Conservation (phyloP, 2,329 filamentous ascomycete species). For the Cladophialophora bantiana region DNA sequence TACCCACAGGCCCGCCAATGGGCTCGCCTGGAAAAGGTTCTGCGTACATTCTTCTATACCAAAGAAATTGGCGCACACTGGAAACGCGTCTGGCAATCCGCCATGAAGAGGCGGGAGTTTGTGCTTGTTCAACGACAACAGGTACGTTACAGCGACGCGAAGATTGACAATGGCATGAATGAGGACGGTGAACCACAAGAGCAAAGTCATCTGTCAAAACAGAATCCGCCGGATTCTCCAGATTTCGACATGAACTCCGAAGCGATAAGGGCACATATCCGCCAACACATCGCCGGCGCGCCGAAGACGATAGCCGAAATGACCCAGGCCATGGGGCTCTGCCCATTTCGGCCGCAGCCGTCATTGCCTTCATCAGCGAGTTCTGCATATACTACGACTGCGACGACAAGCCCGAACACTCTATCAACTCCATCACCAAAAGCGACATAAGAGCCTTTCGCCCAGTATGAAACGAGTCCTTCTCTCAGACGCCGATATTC, state of each 20-base stretch:
- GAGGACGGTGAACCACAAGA: background rate
- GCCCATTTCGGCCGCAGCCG: constrained; percentile 25
- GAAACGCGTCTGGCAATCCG: constrained; percentile 31
- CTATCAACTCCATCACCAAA: background rate
- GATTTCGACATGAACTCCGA: constrained; percentile 10
- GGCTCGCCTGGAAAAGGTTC: constrained; percentile 28
- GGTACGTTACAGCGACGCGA: background rate
- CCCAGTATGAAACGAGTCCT: too few species aligned
- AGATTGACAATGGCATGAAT: background rate
- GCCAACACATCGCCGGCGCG: constrained; percentile 27
- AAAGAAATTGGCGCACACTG: constrained; percentile 30
- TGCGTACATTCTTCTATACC: constrained; percentile 36
- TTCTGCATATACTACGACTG: background rate
- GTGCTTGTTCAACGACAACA: constrained; percentile 17
- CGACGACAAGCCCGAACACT: constrained; percentile 2
- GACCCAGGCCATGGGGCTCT: constrained; percentile 30
- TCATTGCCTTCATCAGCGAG: background rate
- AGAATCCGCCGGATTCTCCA: background rate
- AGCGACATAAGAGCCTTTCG: background rate
- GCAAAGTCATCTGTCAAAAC: background rate
- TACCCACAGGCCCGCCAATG: constrained; percentile 32
- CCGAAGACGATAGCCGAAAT: constrained; percentile 27
- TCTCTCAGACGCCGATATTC: background rate
- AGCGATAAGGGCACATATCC: constrained; percentile 18
- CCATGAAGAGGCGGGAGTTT: constrained; percentile 28